Base-by-base conservation (phyloP, 306 rosid genomes). In the Trifolium fragiferum region DNA sequence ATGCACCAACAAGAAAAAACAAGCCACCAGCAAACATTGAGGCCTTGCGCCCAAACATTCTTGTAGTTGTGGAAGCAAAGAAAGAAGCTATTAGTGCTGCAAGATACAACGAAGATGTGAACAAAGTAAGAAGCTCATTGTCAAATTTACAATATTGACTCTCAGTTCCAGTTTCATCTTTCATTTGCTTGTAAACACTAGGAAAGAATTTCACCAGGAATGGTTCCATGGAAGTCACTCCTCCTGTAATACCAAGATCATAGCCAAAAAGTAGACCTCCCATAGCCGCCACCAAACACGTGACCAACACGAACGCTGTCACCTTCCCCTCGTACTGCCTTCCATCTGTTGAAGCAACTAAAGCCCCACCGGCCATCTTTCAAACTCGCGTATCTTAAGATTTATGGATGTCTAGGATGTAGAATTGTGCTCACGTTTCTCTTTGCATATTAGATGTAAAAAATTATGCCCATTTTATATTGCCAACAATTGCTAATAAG, bases 231-330 rank as follows among this genome's bases (percentile, higher is more conserved):
- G 60, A 54, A 54, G 60, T 20, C 7, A 54, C 60, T 54, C 60
- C 60, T 54, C 60, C 44, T 9, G 44, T 40, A 40, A 40, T 40
- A 10, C 44, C 44, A 40, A 40, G 44, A 40, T 40, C 44, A 40
- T 40, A 40, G 10, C 44, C 44, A 10, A 75, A 75, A 32, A 75
- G 73, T 1, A 65, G 46, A 37, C 79, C 79, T 53, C 79, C 73
- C 66, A 75, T 75, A 35, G 79, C 79, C 0, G 79, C 79, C 46
- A 75, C 79, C 0, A 75, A 38, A 25, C 79, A 75, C 3, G 79
- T 75, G 13, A 75, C 6, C 55, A 75, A 10, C 40, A 75, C 79
- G 4, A 62, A 75, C 13, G 33, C 1, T 7, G 79, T 75, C 6
- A 75, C 73, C 15, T 66, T 66, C 27, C 73, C 79, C 0, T 75